Base-by-base conservation (phyloP, 768 basidiomycete species). In the Boletus subcaerulescens region DNA sequence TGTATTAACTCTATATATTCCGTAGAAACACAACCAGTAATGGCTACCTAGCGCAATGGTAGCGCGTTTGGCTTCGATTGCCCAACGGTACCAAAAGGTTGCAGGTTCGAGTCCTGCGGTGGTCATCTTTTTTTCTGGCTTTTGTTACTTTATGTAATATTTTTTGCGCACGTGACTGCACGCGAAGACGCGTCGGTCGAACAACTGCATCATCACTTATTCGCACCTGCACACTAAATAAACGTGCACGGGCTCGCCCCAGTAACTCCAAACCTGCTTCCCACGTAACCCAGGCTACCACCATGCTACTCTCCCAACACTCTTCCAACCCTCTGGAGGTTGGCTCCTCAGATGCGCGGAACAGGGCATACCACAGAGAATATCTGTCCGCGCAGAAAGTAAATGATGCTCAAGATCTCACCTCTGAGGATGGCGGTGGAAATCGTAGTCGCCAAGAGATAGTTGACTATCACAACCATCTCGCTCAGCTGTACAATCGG, bases 41-140 rank as follows among this genome's bases (percentile, higher is more conserved):
- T 72, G 85, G 83, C 81, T 85, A 82, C 86, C 85, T 90, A 76
- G 87, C 88, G 86, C 88, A 89, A 90, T 89, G 88, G 88, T 89
- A 90, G 88, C 88, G 88, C 88, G 87, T 90, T 88, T 89, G 87
- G 87, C 87, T 90, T 90, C 88, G 87, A 88, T 80, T 64, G 84
- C 83, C 77, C 60, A 73, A 75, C 73, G 83, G 76, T 59, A 91
- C 88, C 89, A 89, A 89, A 87, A 90, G 89, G 89, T 86, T 91
- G 89, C 88, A 91, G 89, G 89, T 91, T 91, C 89, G 87, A 91
- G 87, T 88, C 89, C 89, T 89, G 89, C 87, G 85, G 87, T 87
- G 85, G 83, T 89, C 87, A 88, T 67, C 2, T 48, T 73, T 70
- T 65, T 35, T 24, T 46, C 38, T 22, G 14, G 1, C 11, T 24